These are phyloP conservation scores for Cercis canadensis DNA, from an alignment of 306 rosid genomes.

Conservation along the genomic window DNA sequence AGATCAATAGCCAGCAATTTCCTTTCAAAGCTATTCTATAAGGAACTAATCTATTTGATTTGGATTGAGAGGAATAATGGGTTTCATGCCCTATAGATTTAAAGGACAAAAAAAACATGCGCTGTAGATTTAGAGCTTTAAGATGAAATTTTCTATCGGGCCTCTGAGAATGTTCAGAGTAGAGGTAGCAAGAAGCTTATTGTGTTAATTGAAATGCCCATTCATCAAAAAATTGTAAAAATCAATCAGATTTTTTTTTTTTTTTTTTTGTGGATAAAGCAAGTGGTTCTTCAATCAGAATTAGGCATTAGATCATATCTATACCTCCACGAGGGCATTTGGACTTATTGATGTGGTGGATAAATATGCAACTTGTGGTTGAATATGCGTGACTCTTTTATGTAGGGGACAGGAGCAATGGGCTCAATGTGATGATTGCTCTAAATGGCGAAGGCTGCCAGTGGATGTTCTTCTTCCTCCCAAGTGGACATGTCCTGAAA, in stretches of 20 bases:
- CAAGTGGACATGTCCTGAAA: slow-evolving; percentile 88
- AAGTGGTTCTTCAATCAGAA: background rate
- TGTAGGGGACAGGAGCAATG: slow-evolving; percentile 86
- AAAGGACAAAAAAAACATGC: too few species aligned
- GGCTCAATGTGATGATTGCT: slow-evolving; percentile 96
- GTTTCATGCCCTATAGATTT: too few species aligned
- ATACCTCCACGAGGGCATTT: slow-evolving; percentile 15
- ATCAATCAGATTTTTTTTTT: background rate
- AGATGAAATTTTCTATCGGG: too few species aligned
- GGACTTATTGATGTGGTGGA: slow-evolving; percentile 7
- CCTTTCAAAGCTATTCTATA: too few species aligned
- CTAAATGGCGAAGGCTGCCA: slow-evolving; percentile 93
- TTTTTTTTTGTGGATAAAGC: too few species aligned
- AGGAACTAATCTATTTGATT: too few species aligned
- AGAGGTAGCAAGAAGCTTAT: background rate
- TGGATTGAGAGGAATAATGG: too few species aligned
- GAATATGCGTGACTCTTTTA: slow-evolving; percentile 30
- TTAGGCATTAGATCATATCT: slow-evolving; percentile 24
- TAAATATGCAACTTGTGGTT: slow-evolving; percentile 37
- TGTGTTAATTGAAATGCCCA: background rate
- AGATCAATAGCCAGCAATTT: too few species aligned
- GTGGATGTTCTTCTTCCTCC: slow-evolving; percentile 89
- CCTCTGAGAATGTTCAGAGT: too few species aligned
- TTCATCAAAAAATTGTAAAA: background rate
- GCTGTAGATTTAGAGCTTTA: too few species aligned